phyloP scores from a whole-genome alignment of 441 rosid genomes.

The Arabidopsis lyrata region DNA sequence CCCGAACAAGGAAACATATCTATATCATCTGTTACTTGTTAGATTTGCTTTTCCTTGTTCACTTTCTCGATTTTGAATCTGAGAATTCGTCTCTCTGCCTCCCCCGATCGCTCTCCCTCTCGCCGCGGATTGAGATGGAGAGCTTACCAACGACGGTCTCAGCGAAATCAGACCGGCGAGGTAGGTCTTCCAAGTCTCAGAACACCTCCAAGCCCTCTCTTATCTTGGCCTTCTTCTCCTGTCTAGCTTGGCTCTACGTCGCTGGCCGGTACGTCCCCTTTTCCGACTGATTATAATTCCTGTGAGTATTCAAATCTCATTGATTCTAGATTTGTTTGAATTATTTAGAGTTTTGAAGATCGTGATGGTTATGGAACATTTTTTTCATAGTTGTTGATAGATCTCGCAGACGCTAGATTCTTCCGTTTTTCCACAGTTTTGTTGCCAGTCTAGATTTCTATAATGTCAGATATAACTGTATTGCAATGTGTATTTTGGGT shows the following conservation, averaged over 20 bases:
- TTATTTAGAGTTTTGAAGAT: neutral
- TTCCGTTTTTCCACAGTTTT: conserved; percentile 1
- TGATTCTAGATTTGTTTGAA: conserved; percentile 16
- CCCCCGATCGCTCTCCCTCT: conserved; percentile 19
- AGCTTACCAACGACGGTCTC: conserved; percentile 63
- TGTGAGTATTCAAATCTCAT: conserved; percentile 1
- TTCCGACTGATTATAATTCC: neutral
- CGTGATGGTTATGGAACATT: conserved; percentile 13
- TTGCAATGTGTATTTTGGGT: conserved; percentile 9
- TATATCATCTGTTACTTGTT: conserved; percentile 21
- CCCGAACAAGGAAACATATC: conserved; percentile 30
- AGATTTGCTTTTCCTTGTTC: conserved; percentile 9
- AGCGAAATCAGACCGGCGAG: conserved; percentile 73
- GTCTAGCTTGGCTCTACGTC: conserved; percentile 98
- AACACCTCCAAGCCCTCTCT: conserved; percentile 83
- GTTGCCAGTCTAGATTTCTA: neutral
- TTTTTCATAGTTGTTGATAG: conserved; percentile 22
- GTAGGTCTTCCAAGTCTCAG: conserved; percentile 84
- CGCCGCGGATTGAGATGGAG: conserved; percentile 59
- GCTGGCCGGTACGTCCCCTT: conserved; percentile 81
- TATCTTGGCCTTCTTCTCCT: conserved; percentile 88
- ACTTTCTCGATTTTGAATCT: conserved; percentile 27
- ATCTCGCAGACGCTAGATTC: conserved; percentile 22
- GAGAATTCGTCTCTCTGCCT: neutral
- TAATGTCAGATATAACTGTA: neutral